Percentiles rank a stretch among this genome's conserved stretches.
phyloP scores from a whole-genome alignment of 2,329 filamentous ascomycete species.

The Lecanosticta acicola region DNA sequence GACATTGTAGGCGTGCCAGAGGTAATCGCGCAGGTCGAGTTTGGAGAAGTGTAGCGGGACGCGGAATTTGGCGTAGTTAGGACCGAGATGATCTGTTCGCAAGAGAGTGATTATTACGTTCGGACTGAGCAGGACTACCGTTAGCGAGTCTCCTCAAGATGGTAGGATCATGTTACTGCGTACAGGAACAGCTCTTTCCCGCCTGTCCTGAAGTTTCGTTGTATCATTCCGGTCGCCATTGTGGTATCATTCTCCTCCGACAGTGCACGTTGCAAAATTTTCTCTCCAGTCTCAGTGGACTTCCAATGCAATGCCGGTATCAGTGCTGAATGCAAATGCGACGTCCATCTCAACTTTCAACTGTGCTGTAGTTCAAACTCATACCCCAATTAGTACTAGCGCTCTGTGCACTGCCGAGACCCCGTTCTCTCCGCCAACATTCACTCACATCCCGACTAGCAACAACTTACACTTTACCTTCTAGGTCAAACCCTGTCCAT shows the following conservation, averaged over 20 bases:
- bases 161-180: conserved; percentile 3
- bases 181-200: conserved; percentile 35
- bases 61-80: conserved; percentile 80
- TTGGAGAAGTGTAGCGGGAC: conserved; percentile 93
- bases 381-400: neutral
- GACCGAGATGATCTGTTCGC: conserved; percentile 64
- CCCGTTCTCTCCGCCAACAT: neutral
- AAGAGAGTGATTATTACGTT: conserved; percentile 75
- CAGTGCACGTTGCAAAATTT: neutral
- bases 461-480: neutral
- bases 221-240: neutral
- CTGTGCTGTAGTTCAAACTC: neutral
- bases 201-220: conserved; percentile 29
- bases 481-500: neutral
- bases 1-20: conserved; percentile 78
- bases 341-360: neutral
- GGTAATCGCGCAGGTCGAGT: conserved; percentile 91
- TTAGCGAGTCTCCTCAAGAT: neutral
- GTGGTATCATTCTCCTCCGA: neutral
- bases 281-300: too few relatives aligned
- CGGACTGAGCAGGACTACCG: conserved; percentile 52
- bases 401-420: neutral
- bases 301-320: neutral
- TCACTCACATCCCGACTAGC: neutral
- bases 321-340: neutral